Evolutionary conservation across 495 filamentous ascomycete genomes (phyloP).

Genomic region (Neurospora pannonica): DNA sequence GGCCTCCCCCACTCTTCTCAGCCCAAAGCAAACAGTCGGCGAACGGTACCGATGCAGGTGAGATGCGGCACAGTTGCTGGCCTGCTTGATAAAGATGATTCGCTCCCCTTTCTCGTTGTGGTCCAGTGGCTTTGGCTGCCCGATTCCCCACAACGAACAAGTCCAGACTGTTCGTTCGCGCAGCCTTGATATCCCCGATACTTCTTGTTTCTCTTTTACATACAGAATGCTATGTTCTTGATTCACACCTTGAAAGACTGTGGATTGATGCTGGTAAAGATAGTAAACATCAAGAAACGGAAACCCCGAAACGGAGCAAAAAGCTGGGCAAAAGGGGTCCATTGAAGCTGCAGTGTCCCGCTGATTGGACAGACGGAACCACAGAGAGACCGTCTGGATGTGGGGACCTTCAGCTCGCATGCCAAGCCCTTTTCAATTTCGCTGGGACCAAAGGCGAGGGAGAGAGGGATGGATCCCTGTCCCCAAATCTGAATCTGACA

Average conservation of each 20-base stretch:
- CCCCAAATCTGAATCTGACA: neutral
- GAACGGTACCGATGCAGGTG: neutral
- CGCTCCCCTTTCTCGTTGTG: neutral
- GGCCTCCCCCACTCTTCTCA: neutral
- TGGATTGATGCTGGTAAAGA: neutral
- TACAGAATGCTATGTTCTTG: neutral
- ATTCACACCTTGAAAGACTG: neutral
- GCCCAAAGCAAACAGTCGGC: neutral
- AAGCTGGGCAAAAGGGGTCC: neutral
- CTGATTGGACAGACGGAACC: neutral
- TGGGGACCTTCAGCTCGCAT: neutral
- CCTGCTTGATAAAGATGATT: neutral
- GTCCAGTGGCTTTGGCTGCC: neutral
- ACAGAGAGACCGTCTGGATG: neutral
- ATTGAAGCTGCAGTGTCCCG: neutral
- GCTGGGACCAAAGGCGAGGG: neutral
- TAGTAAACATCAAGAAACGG: neutral
- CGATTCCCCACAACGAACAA: too few species aligned
- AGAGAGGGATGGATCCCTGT: neutral
- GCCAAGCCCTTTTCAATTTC: neutral
- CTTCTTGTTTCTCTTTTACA: too few species aligned
- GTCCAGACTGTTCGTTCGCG: neutral
- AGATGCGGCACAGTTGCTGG: neutral
- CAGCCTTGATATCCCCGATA: neutral
- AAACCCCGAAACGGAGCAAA: neutral